Evolutionary conservation across 1,284 basidiomycete genomes (phyloP), one percentile per base, ranked within the genome.

Genomic region (Malassezia brasiliensis): DNA sequence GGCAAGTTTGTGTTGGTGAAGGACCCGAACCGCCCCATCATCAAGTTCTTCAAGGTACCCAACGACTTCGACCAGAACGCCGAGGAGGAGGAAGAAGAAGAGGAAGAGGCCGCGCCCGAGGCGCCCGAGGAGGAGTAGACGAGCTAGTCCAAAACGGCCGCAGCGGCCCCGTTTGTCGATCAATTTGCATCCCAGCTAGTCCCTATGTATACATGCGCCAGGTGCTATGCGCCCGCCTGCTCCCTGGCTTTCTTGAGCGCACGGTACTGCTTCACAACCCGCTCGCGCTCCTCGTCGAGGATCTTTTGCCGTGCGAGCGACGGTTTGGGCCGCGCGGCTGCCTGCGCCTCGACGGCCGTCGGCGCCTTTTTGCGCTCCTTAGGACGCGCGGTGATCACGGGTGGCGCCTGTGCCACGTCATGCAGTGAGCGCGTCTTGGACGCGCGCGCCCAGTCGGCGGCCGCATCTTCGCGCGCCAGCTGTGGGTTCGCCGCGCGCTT

Each of bases 31-130:
- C 72, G 69, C 62, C 87, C 90, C 54, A 85, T 93, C 67, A 85
- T 98, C 75, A 85, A 90, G 56, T 78, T 99, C 47, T 99, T 96
- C 79, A 80, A 85, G 53, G 89, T 98, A 7, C 94, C 93, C 10
- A 78, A 84, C 70, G 83, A 84, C 60, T 85, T 90, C 34, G 96
- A 96, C 75, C 69, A 72, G 53, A 60, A 70, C 25, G 60, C 52
- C 74, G 71, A 72, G 44, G 65, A 72, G 25, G 60, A 54, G 19
- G 68, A 82, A n/a, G 81, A 76, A 17, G 77, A 78, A 52, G 74
- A 53, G 35, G 80, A 76, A 20, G 82, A 82, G 42, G 80, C 80
- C n/a, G 72, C 71, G 6, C 72, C 62, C 35, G 59, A 56, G 34
- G 55, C 59, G 25, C 25, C 25, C 20, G 55, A 53, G 31, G 56